Conservation (phyloP, 1,139 yeast genomes). For the Nakaseomyces kungkrabaensis region DNA sequence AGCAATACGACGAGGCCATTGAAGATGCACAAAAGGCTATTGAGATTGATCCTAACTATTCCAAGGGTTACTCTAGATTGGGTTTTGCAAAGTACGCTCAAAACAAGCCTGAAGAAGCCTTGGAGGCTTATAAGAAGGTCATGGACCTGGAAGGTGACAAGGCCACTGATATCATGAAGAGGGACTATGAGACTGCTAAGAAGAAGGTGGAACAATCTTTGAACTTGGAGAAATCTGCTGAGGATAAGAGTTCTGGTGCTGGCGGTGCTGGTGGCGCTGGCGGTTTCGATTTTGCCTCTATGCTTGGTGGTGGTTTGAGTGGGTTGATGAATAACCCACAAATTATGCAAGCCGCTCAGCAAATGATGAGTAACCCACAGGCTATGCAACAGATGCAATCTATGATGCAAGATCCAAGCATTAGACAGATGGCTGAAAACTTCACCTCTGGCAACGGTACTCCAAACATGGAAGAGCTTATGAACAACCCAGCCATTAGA, state of each 20-base stretch:
- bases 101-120: conserved; percentile 80
- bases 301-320: conserved; percentile 58
- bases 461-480: conserved; percentile 57
- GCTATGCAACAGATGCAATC: conserved; percentile 62
- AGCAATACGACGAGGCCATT: conserved; percentile 68
- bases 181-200: conserved; percentile 90
- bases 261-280: conserved; percentile 35
- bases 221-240: conserved; percentile 35
- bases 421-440: conserved; percentile 66
- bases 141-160: conserved; percentile 76
- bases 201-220: conserved; percentile 62
- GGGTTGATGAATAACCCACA: conserved; percentile 84
- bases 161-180: conserved; percentile 83
- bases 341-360: conserved; percentile 86
- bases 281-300: conserved; percentile 57
- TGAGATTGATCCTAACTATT: conserved; percentile 62
- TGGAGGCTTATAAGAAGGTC: conserved; percentile 85
- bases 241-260: conserved; percentile 9
- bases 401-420: conserved; percentile 72
- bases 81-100: conserved; percentile 89
- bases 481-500: conserved; percentile 72
- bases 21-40: conserved; percentile 78
- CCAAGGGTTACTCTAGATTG: conserved; percentile 90
- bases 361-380: conserved; percentile 82
- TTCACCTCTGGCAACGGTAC: conserved; percentile 51